These are phyloP conservation scores for Solanum chilense DNA, from an alignment of 257 asterid species.

Conservation along the genomic window DNA sequence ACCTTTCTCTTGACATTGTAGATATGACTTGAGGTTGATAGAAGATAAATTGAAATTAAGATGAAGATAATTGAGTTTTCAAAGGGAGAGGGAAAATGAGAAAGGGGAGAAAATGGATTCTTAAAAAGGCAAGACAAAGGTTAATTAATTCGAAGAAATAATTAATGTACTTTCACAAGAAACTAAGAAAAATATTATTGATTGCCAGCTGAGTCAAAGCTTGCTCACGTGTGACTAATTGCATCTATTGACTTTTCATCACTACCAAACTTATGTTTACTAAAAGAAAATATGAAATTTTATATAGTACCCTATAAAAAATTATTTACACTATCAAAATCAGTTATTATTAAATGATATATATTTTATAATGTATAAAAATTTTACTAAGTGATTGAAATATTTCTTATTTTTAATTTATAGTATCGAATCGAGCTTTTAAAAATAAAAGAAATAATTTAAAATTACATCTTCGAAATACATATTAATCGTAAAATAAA, in stretches of 20 bases:
- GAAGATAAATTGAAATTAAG: not conserved
- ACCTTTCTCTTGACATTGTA: constrained; percentile 80
- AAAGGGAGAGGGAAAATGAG: not conserved
- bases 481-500: not conserved
- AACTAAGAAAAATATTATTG: not conserved
- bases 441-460: not conserved
- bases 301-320: not conserved
- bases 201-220: constrained; percentile 33
- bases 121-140: constrained; percentile 17
- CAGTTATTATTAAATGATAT: not conserved
- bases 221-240: constrained; percentile 53
- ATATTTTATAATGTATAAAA: not conserved
- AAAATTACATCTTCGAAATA: fast-evolving
- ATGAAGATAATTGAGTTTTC: not conserved
- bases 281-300: not conserved
- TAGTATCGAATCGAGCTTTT: fast-evolving
- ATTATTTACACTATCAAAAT: not conserved
- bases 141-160: not conserved
- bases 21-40: not conserved
- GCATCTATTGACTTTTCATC: constrained; percentile 52
- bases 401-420: not conserved
- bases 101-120: constrained; percentile 15
- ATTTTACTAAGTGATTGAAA: not conserved
- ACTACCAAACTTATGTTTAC: constrained; percentile 17
- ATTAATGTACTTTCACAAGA: not conserved